Conservation (phyloP, 1,139 yeast species). For the Pichia sp. region DNA sequence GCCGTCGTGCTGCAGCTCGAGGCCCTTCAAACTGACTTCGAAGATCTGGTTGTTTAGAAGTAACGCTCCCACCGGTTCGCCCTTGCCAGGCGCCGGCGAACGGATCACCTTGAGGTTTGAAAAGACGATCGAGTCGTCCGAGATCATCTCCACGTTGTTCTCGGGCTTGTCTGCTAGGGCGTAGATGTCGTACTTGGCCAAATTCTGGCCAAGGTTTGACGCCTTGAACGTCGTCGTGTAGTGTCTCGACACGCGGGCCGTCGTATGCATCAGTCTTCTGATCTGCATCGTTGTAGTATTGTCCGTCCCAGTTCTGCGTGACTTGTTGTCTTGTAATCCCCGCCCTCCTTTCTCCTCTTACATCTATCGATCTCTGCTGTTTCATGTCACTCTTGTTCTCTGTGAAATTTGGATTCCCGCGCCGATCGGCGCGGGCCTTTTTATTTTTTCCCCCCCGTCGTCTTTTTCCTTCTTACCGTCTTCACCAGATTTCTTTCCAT, state of each 20-base stretch:
- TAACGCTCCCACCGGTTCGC: slow-evolving; percentile 48
- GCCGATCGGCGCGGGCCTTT: background rate
- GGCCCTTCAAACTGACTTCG: slow-evolving; percentile 48
- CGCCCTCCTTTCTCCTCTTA: background rate
- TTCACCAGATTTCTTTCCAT: background rate
- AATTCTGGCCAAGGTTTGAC: slow-evolving; percentile 33
- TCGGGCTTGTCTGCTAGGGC: slow-evolving; percentile 36
- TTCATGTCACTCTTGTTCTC: no score
- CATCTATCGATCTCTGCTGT: background rate
- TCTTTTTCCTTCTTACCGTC: background rate
- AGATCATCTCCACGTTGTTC: slow-evolving; percentile 45
- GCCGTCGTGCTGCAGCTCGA: slow-evolving; percentile 29
- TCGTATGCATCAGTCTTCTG: slow-evolving; percentile 17
- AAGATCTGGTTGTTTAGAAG: slow-evolving; percentile 61
- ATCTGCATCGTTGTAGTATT: background rate
- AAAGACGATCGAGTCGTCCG: slow-evolving; percentile 43
- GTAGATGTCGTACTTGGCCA: slow-evolving; percentile 37
- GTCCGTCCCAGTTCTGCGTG: no score
- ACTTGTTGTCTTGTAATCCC: background rate
- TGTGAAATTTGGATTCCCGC: no score
- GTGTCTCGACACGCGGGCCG: slow-evolving; percentile 18
- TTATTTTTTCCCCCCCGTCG: background rate
- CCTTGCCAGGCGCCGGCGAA: slow-evolving; percentile 45
- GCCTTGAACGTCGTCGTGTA: slow-evolving; percentile 30
- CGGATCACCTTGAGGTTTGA: slow-evolving; percentile 41